Evolutionary conservation across 768 basidiomycete genomes (phyloP).

Genomic region (Gelatoporia subvermispora): DNA sequence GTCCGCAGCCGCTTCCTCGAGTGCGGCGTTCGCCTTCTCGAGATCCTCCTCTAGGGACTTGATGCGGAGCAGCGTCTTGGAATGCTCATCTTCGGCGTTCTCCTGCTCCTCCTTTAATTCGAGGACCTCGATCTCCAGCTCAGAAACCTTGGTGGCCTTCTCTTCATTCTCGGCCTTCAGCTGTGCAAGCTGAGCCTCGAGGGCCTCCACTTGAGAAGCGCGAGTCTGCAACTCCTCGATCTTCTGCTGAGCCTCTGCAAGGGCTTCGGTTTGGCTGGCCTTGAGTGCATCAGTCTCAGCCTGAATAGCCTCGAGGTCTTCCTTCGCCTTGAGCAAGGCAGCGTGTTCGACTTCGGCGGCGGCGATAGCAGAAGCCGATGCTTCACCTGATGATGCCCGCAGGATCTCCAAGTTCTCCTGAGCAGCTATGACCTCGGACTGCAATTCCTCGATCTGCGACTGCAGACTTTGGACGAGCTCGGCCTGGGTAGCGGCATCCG

Average conservation of each 20-base stretch:
- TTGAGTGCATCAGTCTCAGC: slow-evolving; percentile 50
- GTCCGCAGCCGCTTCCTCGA: slow-evolving; percentile 43
- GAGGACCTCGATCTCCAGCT: slow-evolving; percentile 76
- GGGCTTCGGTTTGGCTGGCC: slow-evolving; percentile 41
- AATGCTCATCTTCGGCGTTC: slow-evolving; percentile 53
- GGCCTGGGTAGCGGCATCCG: slow-evolving; percentile 35
- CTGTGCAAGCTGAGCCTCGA: slow-evolving; percentile 44
- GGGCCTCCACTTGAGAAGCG: slow-evolving; percentile 34
- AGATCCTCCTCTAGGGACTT: slow-evolving; percentile 52
- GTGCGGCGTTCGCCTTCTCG: slow-evolving; percentile 40
- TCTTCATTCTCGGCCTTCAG: slow-evolving; percentile 69
- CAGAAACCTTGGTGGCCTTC: slow-evolving; percentile 63
- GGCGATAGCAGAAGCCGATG: slow-evolving; percentile 37
- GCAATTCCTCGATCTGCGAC: slow-evolving; percentile 45
- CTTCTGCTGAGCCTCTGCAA: slow-evolving; percentile 43
- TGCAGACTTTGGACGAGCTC: slow-evolving; percentile 45
- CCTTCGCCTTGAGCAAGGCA: slow-evolving; percentile 58
- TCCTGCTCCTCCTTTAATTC: slow-evolving; percentile 74
- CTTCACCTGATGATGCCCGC: slow-evolving; percentile 40
- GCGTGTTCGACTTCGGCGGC: slow-evolving; percentile 61
- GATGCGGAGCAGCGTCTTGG: slow-evolving; percentile 39
- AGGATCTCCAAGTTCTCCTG: slow-evolving; percentile 51
- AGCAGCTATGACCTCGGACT: slow-evolving; percentile 43
- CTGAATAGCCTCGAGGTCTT: slow-evolving; percentile 51
- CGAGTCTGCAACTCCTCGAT: slow-evolving; percentile 44